Conservation (phyloP, 805 yeast genomes). For the Barnettozyma populi region DNA sequence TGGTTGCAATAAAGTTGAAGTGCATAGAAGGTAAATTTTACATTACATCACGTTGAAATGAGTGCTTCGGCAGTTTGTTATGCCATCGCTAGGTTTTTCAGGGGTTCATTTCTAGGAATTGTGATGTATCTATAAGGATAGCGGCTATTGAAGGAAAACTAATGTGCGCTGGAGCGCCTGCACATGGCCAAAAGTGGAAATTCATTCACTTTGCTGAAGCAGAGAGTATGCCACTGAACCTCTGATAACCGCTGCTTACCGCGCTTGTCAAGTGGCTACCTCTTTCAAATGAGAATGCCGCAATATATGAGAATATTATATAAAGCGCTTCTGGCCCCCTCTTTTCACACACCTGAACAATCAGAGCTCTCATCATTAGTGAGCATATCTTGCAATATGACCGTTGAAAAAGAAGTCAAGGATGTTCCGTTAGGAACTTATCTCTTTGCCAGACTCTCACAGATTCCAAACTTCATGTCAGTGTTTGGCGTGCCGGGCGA, state of each 20-base stretch:
- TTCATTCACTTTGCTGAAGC: too few species aligned
- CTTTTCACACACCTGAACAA: not conserved
- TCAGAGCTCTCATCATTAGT: not conserved
- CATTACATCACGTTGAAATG: too few species aligned
- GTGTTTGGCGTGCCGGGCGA: conserved; percentile 77
- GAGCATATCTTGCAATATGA: conserved; percentile 8
- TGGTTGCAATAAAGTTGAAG: too few species aligned
- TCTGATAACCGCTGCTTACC: not conserved
- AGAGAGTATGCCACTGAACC: too few species aligned
- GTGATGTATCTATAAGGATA: too few species aligned
- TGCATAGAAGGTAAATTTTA: too few species aligned
- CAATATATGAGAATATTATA: not conserved
- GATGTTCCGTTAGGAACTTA: conserved; percentile 55
- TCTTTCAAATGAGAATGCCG: not conserved
- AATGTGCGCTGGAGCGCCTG: not conserved
- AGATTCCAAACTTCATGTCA: conserved; percentile 45
- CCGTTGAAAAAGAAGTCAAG: conserved; percentile 10
- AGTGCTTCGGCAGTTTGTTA: too few species aligned
- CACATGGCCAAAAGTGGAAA: not conserved
- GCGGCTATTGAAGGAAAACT: not conserved
- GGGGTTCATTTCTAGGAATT: too few species aligned
- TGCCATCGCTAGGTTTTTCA: too few species aligned
- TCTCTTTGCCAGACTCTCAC: conserved; percentile 51
- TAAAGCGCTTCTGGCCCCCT: not conserved
- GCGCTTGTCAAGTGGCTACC: not conserved